Base-by-base conservation (phyloP, 768 basidiomycete species). In the Lentinula sp. region DNA sequence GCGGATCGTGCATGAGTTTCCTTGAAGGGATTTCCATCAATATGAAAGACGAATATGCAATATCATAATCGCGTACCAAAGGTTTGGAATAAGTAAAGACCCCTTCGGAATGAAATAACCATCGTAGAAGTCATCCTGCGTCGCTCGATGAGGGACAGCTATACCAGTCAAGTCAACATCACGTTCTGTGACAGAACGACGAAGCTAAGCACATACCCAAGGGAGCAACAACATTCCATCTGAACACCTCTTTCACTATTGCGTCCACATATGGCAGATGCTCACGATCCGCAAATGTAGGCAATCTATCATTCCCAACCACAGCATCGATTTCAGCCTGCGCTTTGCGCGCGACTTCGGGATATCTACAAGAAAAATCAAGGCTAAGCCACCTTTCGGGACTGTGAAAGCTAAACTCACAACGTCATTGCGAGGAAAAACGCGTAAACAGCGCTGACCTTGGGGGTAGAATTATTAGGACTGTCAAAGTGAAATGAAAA, bases 381-480 rank as follows among this genome's bases (percentile, higher is more conserved):
- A 10, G 16, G 10, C n/a, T 54, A 9, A 54, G 18, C 16, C 6
- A 23, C 8, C 15, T 18, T 21, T 16, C 11, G 39, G 8, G n/a
- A 54, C n/a, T 6, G 3, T 4, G 50, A 52, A 52, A 5, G 18
- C 18, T 23, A 2, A 54, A 54, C 32, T 32, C 10, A 52, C 31
- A 85, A 75, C 2, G 82, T 70, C 76, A 87, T 77, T 40, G 84
- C 85, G 49, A 87, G 74, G 72, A 85, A 87, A 63, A 87, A 81
- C 0, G 84, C 78, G 66, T 84, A 80, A 62, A 84, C 76, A 81
- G 76, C 46, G 85, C 84, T 63, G 86, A 83, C 87, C 86, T 87
- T 28, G 70, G 10, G 70, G 10, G 40, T 13, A 16, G 18, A 39
- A 53, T 7, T 15, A 23, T 46, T n/a, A 23, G 5, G 3, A 52